Evolutionary conservation across 2,329 filamentous ascomycete genomes (phyloP), one percentile per base, ranked within the genome.

Genomic region (Botryotinia narcissicola): DNA sequence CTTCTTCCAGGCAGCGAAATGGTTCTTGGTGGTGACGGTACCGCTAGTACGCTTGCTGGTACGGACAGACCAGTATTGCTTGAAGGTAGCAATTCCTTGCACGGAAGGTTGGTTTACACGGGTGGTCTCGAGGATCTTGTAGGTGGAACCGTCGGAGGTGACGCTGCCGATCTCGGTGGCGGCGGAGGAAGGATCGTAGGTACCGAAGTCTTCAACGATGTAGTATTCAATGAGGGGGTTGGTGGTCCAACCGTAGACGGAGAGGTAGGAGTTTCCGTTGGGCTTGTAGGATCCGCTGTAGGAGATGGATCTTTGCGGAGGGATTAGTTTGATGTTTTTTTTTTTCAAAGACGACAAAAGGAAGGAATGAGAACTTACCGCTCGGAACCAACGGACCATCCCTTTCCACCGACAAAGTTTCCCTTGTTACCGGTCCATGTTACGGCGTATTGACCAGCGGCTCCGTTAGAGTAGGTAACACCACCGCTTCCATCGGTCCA

Each of bases 191-290:
- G 86, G 86, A 61, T 87, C 83, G 78, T 88, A 86, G 59, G 83
- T 84, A 68, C 85, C 86, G 77, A 84, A 86, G 44, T 83, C 80
- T 75, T 90, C 87, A 75, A 89, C 83, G 73, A 89, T 85, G 81
- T 89, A 89, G 82, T 89, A 76, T 68, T 77, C 73, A 57, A 79
- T 70, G 44, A 79, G 74, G 10, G 77, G 77, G 42, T 44, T 70
- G 32, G 64, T 75, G 18, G 77, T 87, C 87, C 88, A 90, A 67
- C 87, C 87, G 78, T 90, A 89, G 29, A 89, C 80, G 32, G 87
- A 81, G n/a, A 90, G 83, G 79, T 89, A 89, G 29, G 78, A 78
- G 80, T 85, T 85, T 42, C 83, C 83, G 32, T 78, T 79, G 22
- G 82, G 80, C 48, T 76, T 81, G 80, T 82, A 86, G 61, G 78